phyloP scores from a whole-genome alignment of 1,284 basidiomycete genomes.

The Puccinia sorghi region DNA sequence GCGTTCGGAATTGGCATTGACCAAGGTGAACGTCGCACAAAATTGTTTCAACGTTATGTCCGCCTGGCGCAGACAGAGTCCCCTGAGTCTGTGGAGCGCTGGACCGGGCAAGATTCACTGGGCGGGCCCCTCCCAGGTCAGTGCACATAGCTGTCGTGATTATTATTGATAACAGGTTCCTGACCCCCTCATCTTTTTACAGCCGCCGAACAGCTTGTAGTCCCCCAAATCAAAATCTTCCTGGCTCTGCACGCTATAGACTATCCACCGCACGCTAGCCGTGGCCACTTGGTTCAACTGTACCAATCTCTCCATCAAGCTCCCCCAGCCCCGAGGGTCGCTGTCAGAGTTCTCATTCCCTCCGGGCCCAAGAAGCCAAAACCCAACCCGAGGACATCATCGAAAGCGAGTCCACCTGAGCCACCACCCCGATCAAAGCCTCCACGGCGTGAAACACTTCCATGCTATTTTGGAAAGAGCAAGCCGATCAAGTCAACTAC shows the following conservation, averaged over 20 bases:
- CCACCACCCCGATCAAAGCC: neutral
- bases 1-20: neutral
- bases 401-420: neutral
- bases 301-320: neutral
- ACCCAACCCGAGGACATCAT: neutral
- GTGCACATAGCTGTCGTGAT: neutral
- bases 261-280: neutral
- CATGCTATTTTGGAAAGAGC: neutral
- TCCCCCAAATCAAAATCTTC: conserved; percentile 10
- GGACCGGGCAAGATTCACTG: neutral
- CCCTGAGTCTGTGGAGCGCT: neutral
- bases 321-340: neutral
- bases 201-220: neutral
- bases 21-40: neutral
- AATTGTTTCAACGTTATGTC: conserved; percentile 2
- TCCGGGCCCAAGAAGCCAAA: neutral
- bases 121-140: neutral
- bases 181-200: neutral
- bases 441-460: neutral
- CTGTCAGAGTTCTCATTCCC: neutral
- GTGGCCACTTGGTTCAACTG: conserved; percentile 4
- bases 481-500: neutral
- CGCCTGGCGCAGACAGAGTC: conserved; percentile 2
- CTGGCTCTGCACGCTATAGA: neutral
- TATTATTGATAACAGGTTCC: neutral